Conservation (phyloP, 1,139 yeast genomes). For the Yamadazyma diospyri region DNA sequence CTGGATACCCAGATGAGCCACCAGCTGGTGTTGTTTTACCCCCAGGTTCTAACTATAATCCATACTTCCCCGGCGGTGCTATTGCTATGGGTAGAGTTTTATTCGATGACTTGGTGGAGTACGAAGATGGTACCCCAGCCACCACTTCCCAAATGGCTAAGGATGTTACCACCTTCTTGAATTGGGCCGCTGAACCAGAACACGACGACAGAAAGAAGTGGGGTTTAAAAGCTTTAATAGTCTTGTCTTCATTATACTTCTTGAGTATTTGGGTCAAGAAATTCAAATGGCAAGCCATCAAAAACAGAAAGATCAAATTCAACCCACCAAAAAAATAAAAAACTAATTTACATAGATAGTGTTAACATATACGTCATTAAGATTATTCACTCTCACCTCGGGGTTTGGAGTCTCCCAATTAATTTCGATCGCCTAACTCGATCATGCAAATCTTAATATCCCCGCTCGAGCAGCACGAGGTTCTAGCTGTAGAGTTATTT, state of each 20-base stretch:
- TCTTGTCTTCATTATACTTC: conserved; percentile 76
- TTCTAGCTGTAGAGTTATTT: too few species aligned
- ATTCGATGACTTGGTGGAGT: conserved; percentile 95
- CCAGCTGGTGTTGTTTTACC: conserved; percentile 97
- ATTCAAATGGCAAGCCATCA: conserved; percentile 96
- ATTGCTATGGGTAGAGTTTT: conserved; percentile 99
- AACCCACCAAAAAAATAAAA: conserved; percentile 63
- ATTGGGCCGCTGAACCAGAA: conserved; percentile 99
- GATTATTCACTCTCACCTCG: too few species aligned
- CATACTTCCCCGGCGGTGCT: conserved; percentile 99
- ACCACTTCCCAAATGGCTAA: conserved; percentile 99
- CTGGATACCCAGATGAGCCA: conserved; percentile 98
- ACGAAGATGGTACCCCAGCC: conserved; percentile 98
- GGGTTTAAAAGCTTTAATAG: conserved; percentile 89
- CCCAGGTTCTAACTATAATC: conserved; percentile 95
- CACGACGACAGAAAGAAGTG: conserved; percentile 97
- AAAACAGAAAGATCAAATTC: conserved; percentile 91
- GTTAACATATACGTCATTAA: conserved; percentile 7
- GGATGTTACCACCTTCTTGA: conserved; percentile 91
- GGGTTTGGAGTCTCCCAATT: neutral
- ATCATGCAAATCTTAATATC: too few species aligned
- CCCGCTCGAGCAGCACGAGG: too few species aligned
- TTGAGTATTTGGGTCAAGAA: conserved; percentile 90
- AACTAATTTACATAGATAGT: conserved; percentile 6
- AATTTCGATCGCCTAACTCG: too few species aligned